Conservation (phyloP, 192 early-diverging fungal species). For the Thoreauomyces humboldtii region DNA sequence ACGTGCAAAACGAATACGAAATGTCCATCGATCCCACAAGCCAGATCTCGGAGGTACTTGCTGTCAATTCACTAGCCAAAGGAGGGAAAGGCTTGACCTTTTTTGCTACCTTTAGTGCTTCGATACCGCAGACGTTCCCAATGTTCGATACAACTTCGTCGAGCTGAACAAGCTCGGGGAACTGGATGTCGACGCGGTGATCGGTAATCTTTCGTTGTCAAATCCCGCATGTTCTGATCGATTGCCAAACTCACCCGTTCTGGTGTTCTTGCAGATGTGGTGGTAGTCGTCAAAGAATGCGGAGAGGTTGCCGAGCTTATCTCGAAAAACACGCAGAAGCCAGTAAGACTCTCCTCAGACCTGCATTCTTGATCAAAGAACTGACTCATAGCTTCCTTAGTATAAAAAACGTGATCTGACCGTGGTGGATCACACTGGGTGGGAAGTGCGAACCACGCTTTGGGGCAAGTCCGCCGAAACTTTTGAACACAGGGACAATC, state of each 20-base stretch:
- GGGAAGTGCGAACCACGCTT: constrained; percentile 72
- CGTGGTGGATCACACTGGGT: constrained; percentile 73
- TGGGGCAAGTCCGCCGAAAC: constrained; percentile 82
- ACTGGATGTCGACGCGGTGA: constrained; percentile 63
- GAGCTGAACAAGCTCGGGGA: constrained; percentile 63
- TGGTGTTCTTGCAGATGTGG: constrained; percentile 74
- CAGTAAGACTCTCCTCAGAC: too few relatives aligned
- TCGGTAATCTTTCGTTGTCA: constrained; percentile 45
- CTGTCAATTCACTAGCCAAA: too few relatives aligned
- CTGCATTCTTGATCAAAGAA: too few relatives aligned
- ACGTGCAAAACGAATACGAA: constrained; percentile 89
- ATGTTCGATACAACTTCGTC: constrained; percentile 66
- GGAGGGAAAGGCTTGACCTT: too few relatives aligned
- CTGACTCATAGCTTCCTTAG: too few relatives aligned
- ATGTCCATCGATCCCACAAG: constrained; percentile 73
- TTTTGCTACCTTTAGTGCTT: too few relatives aligned
- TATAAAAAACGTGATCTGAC: constrained; percentile 80
- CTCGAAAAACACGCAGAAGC: constrained; percentile 58
- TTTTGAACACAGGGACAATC: constrained; percentile 46
- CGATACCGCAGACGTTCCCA: constrained; percentile 50
- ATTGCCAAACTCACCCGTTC: too few relatives aligned
- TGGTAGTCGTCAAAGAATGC: constrained; percentile 71
- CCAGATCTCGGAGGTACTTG: constrained; percentile 57
- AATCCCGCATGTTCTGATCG: too few relatives aligned
- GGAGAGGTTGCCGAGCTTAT: constrained; percentile 59